These are phyloP conservation scores for Cladobotryum protrusum DNA, from an alignment of 2,329 filamentous ascomycete species.

Conservation along the genomic window DNA sequence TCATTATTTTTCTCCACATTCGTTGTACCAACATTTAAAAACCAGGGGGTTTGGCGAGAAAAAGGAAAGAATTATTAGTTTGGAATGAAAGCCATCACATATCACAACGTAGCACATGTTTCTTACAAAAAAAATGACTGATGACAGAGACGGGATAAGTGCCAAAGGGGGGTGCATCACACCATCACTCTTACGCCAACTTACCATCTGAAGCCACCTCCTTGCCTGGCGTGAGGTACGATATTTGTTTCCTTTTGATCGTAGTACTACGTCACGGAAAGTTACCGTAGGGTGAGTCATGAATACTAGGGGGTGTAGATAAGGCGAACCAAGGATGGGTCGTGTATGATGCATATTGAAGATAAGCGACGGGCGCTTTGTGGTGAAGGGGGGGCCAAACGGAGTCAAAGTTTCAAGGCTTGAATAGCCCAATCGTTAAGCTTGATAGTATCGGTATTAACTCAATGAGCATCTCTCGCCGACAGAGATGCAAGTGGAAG, in stretches of 20 bases:
- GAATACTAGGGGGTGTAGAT: background rate
- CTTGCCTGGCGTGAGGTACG: background rate
- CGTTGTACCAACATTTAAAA: conserved; percentile 2
- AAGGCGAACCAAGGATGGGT: background rate
- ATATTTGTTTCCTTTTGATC: background rate
- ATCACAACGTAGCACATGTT: too few species aligned
- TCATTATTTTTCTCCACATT: conserved; percentile 5
- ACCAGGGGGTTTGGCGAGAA: background rate
- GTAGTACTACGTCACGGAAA: background rate
- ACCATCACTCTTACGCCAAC: background rate
- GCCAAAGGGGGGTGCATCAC: background rate
- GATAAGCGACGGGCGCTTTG: background rate
- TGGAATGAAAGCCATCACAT: too few species aligned
- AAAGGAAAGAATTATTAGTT: background rate
- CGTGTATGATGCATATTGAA: background rate
- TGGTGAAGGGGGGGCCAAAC: background rate
- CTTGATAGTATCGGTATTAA: conserved; percentile 2
- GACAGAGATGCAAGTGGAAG: background rate
- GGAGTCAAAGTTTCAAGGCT: background rate
- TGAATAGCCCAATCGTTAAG: background rate
- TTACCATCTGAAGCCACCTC: background rate
- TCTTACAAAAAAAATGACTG: background rate
- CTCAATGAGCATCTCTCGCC: background rate
- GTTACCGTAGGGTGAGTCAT: background rate
- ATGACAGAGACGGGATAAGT: background rate